Percentiles rank a stretch among this genome's conserved stretches.
These are phyloP conservation scores for Allium fistulosum DNA, from an alignment of 106 monocot genomes.

Conservation along the genomic window DNA sequence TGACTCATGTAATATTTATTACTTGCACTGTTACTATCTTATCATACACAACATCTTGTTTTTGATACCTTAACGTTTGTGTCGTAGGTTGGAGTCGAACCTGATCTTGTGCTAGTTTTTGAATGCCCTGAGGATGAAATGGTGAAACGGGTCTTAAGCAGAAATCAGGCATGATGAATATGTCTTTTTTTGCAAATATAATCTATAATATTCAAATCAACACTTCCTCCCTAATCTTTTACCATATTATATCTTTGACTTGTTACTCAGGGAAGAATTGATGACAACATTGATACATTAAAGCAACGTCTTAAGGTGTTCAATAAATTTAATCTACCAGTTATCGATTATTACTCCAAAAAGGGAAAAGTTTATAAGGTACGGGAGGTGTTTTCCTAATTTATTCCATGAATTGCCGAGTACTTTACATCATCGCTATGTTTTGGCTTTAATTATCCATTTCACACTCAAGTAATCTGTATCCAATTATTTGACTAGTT, in stretches of 20 bases:
- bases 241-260: neutral
- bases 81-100: slow-evolving; percentile 72
- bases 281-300: slow-evolving; percentile 91
- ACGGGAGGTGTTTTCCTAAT: neutral
- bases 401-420: no score
- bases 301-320: slow-evolving; percentile 85
- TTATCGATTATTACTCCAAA: slow-evolving; percentile 63
- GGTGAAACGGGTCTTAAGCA: slow-evolving; percentile 81
- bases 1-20: no score
- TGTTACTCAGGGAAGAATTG: slow-evolving; percentile 66
- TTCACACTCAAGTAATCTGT: no score
- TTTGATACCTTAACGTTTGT: neutral
- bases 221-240: neutral
- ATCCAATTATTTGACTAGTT: no score
- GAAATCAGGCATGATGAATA: slow-evolving; percentile 58
- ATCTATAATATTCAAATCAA: neutral
- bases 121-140: slow-evolving; percentile 89
- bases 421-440: no score
- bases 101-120: slow-evolving; percentile 84
- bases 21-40: no score
- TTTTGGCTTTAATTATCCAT: no score
- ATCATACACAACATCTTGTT: no score
- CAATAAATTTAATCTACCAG: slow-evolving; percentile 65
- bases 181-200: neutral
- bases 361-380: slow-evolving; percentile 91